Evolutionary conservation across 2,329 filamentous ascomycete species (phyloP), one percentile per base, ranked within the genome.

Genomic region (Fonsecaea multimorphosa): DNA sequence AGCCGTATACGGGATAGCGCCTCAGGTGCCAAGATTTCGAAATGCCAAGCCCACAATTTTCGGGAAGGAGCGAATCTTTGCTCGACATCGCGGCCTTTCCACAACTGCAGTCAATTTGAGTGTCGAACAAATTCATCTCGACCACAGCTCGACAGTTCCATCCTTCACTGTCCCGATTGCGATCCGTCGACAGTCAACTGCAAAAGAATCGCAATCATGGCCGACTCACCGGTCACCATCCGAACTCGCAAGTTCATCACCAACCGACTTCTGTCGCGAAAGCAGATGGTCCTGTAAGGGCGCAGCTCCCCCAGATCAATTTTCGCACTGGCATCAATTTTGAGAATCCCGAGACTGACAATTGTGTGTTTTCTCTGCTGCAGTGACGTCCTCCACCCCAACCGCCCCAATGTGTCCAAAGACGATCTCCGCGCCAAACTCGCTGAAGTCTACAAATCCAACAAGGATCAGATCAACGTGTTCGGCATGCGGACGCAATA

Each of bases 181-280:
- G 63, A 63, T 61, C 63, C 52, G 19, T 61, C 38, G 32, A 62
- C 58, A 56, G 52, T 56, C 62, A 62, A 65, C 31, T 32, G 54
- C 34, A 44, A 51, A 51, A 31, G 27, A 22, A 40, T 51, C 62
- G 84, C 84, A 86, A 96, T 84, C 83, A 97, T 97, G 94, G 91
- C 93, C 85, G 89, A 92, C 81, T 83, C 79, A 76, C 79, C 89
- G 80, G 89, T 93, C 81, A 93, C 90, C 78, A 85, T 93, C 85
- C 89, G 95, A 87, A 99, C 95, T 85, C 94, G 95, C 91, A 98
- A 98, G 88, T 99, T 99, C 91, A 96, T 98, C 86, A 92, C 93
- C 87, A 99, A 99, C 90, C 92, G 95, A 83, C 92, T 99, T 80
- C 90, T 99, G 81, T 92, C 91, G 82, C 91, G 94, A 83, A 97